Evolutionary conservation across 306 rosid genomes (phyloP).

Genomic region (Cucumis melo): DNA sequence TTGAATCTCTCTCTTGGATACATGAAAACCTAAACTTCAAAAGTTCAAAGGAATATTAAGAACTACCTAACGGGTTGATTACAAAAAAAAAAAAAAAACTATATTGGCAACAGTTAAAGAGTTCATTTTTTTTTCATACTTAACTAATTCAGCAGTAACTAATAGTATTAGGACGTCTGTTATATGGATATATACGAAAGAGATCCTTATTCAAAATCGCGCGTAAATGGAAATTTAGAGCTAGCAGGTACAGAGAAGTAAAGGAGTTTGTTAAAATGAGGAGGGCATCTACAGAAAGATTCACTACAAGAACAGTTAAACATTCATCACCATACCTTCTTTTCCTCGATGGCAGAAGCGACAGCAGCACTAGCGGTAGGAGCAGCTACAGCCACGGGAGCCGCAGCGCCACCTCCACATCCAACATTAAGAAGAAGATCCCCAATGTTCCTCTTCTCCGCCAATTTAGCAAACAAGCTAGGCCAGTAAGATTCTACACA

Average conservation of each 20-base stretch:
- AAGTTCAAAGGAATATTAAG: too few relatives aligned
- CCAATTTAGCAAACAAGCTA: conserved; percentile 48
- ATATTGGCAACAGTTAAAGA: not conserved
- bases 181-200: not conserved
- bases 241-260: not conserved
- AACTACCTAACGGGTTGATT: not conserved
- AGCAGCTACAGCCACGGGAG: conserved; percentile 25
- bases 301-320: too few relatives aligned
- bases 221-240: not conserved
- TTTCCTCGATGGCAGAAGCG: conserved; percentile 38
- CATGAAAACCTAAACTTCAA: too few relatives aligned
- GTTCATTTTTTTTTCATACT: not conserved
- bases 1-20: too few relatives aligned
- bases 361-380: conserved; percentile 22
- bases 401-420: conserved; percentile 31
- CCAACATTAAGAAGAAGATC: conserved; percentile 51
- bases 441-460: conserved; percentile 43
- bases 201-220: not conserved
- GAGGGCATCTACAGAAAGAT: too few relatives aligned
- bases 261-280: too few relatives aligned
- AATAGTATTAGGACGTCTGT: not conserved
- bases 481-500: conserved; percentile 61
- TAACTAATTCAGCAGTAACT: not conserved
- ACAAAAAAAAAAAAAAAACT: not conserved
- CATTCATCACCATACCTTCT: conserved; percentile 33